Percentiles rank a stretch among this genome's conserved stretches.
Evolutionary conservation across 1,139 yeast genomes (phyloP).

Genomic region (Yamadazyma friedrichii): DNA sequence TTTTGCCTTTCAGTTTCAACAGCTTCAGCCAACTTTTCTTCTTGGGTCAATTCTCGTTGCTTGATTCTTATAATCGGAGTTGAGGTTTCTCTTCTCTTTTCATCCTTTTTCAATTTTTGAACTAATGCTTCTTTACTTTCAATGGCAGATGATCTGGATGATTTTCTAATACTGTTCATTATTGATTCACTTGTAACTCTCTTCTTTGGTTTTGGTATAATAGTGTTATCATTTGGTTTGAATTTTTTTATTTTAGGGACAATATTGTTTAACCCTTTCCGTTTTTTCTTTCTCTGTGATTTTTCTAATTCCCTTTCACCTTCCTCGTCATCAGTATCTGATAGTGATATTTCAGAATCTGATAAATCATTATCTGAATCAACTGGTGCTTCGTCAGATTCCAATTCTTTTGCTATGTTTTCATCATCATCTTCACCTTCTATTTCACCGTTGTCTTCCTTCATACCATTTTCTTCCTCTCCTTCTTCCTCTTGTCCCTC

Average conservation of each 20-base stretch:
- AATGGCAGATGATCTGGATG: conserved; percentile 76
- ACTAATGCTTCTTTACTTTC: conserved; percentile 78
- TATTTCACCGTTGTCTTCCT: conserved; percentile 51
- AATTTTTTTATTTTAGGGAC: conserved; percentile 50
- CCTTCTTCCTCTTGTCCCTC: conserved; percentile 51
- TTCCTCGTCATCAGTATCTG: conserved; percentile 58
- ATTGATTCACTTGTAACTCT: conserved; percentile 47
- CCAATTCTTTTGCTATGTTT: conserved; percentile 32
- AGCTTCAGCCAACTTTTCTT: conserved; percentile 82
- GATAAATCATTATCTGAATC: conserved; percentile 49
- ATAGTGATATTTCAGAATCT: conserved; percentile 50
- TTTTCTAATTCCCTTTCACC: conserved; percentile 65
- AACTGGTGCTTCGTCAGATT: conserved; percentile 21
- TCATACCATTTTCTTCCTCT: conserved; percentile 47
- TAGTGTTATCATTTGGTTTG: conserved; percentile 20
- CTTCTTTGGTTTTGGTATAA: conserved; percentile 18
- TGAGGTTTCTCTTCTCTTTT: conserved; percentile 56
- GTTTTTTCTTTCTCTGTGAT: conserved; percentile 46
- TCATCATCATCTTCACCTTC: conserved; percentile 83
- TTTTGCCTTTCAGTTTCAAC: conserved; percentile 80
- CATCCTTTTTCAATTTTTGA: conserved; percentile 69
- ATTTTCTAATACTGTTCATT: conserved; percentile 59
- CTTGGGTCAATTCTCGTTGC: conserved; percentile 71
- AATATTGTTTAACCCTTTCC: conserved; percentile 32
- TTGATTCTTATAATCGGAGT: conserved; percentile 43